Evolutionary conservation across 805 yeast species (phyloP), one percentile per base, ranked within the genome.

Genomic region (Komagataella ulmi): DNA sequence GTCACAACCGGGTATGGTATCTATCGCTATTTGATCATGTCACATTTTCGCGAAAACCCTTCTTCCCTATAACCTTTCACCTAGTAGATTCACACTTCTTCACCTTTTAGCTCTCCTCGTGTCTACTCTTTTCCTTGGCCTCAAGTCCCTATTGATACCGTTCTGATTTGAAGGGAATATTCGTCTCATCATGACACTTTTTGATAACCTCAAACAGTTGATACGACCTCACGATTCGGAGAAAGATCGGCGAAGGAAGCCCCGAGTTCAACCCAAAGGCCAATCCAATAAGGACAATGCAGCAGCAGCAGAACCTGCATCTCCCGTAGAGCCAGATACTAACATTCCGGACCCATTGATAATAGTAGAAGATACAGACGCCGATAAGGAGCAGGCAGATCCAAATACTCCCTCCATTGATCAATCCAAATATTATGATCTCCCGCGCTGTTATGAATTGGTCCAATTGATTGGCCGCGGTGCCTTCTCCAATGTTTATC

Each of bases 401-500:
- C 40, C 40, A 8, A 30, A 10, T 30, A 14, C 14, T 10, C 14
- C 40, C 6, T 30, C 40, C 40, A 30, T 30, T 30, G 40, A 30
- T 10, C 40, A 30, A 30, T 30, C 40, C 14, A 30, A 10, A 30
- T 66, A 66, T 53, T 17, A 50, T 0, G 70, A 66, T 43, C 52
- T 66, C 14, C 57, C 63, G 3, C 21, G 51, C 2, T 52, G 68
- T 17, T 68, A 66, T 54, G 46, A 53, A 5, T 36, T 68, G 10
- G 47, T 56, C 7, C 63, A 60, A 19, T 63, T 65, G 53, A 68
- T 85, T 17, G 91, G 93, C 0, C 90, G 85, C 61, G 98, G 98
- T 7, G 97, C 97, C 0, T 90, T 91, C 63, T 87, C 96, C 2
- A 75, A 78, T 10, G 98, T 91, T 3, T 87, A 81, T 69, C 81